Base-by-base conservation (phyloP, 1,284 basidiomycete species). In the Cystobasidiaceae sp. region DNA sequence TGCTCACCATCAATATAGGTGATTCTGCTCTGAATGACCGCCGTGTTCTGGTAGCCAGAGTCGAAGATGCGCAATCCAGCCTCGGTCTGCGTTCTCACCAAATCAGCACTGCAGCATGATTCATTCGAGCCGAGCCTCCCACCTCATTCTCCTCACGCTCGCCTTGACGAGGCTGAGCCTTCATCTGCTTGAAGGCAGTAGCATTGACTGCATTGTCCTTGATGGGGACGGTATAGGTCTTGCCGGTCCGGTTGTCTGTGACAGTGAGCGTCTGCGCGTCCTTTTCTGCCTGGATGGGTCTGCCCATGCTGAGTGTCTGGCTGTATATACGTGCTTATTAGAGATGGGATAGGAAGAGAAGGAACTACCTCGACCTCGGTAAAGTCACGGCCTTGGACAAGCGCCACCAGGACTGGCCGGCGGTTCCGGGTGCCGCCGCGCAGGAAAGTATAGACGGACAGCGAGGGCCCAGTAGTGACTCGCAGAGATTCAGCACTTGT, bases 221-320 rank as follows among this genome's bases (percentile, higher is more conserved):
- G 63, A 76, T 74, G 23, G 86, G 86, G 56, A 92, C 80, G 37
- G 78, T 82, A 77, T 86, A 87, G 0, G 82, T 81, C 77, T 86
- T 88, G 44, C 89, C 88, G 2, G 90, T 93, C 57, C 90, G 84
- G 76, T 93, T 89, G 78, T 93, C 90, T 54, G 77, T 80, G 71
- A 92, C 85, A 15, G 85, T 86, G 59, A 92, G 80, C 67, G 79
- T 56, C 21, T 64, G 80, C 67, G 54, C 41, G n/a, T 84, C 60
- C 21, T 56, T 8, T 33, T 37, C 13, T n/a, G 25, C 25, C 30
- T 41, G 54, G 27, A 56, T 19, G 41, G 54, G 54, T 41, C 54
- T 56, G 39, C 54, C 54, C 54, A 56, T 56, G n/a, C n/a, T n/a
- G n/a, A n/a, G n/a, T n/a, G n/a, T n/a, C n/a, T n/a, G 54, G 21